phyloP scores from a whole-genome alignment of 768 basidiomycete species.

The Tylopilus intermedius region DNA sequence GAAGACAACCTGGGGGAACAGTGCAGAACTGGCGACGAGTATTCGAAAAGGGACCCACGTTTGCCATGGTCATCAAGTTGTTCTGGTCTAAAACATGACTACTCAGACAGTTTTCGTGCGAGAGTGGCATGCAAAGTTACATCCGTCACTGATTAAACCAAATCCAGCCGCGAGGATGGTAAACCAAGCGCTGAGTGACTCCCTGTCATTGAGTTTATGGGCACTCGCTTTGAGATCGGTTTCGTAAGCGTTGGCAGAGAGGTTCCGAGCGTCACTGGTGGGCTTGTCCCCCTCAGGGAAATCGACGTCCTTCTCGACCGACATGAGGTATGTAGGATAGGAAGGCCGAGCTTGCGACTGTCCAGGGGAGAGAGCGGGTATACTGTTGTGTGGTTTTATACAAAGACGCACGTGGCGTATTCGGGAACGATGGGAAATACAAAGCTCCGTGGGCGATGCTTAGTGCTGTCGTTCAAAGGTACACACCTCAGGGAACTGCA shows the following conservation, averaged over 20 bases:
- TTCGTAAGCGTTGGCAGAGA: constrained; percentile 24
- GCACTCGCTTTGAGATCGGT: constrained; percentile 19
- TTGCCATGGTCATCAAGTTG: constrained; percentile 66
- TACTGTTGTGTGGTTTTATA: constrained; percentile 19
- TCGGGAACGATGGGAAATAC: constrained; percentile 1
- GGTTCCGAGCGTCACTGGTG: constrained; percentile 10
- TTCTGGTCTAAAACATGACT: constrained; percentile 49
- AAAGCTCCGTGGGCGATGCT: neutral
- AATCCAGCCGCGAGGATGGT: constrained; percentile 62
- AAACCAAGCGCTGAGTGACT: constrained; percentile 53
- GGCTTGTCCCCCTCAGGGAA: constrained; percentile 7
- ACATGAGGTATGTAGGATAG: constrained; percentile 15
- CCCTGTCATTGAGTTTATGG: constrained; percentile 31
- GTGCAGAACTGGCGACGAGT: constrained; percentile 4
- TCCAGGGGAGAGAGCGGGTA: neutral
- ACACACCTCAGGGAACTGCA: constrained; percentile 3
- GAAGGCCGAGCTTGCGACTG: neutral
- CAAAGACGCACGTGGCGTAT: constrained; percentile 20
- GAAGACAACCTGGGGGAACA: constrained; percentile 51
- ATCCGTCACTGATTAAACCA: constrained; percentile 62
- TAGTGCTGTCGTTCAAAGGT: constrained; percentile 5
- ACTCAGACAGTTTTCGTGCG: constrained; percentile 2
- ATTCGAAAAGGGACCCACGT: constrained; percentile 34
- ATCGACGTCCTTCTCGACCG: constrained; percentile 14
- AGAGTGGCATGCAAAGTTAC: constrained; percentile 29